phyloP scores from a whole-genome alignment of 257 asterid species.

The Solanum tarijense region DNA sequence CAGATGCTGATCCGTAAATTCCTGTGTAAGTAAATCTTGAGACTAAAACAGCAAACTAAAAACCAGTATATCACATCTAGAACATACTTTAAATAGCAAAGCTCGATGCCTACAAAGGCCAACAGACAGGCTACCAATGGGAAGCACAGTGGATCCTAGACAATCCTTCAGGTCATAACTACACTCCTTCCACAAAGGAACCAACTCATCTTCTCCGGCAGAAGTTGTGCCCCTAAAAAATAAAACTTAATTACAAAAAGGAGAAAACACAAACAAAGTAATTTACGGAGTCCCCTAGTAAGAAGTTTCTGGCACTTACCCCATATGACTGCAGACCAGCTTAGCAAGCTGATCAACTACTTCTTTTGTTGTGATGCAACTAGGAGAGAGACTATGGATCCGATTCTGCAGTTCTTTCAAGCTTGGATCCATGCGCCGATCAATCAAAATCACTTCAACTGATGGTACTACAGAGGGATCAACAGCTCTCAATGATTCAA shows the following conservation, averaged over 20 bases:
- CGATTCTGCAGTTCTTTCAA: conserved; percentile 77
- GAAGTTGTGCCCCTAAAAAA: conserved; percentile 54
- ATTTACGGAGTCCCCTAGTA: neutral
- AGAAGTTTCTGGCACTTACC: conserved; percentile 48
- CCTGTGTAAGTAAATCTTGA: neutral
- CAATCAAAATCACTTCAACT: conserved; percentile 72
- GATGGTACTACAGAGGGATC: conserved; percentile 52
- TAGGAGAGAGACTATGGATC: conserved; percentile 40
- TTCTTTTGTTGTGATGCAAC: conserved; percentile 54
- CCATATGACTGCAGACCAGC: conserved; percentile 91
- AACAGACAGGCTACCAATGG: conserved; percentile 65
- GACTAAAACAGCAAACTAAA: neutral
- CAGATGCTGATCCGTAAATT: neutral
- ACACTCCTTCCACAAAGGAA: conserved; percentile 69
- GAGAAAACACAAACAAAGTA: neutral
- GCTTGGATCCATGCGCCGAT: conserved; percentile 64
- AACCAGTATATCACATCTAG: neutral
- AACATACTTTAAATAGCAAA: conserved; percentile 78
- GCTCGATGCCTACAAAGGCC: conserved; percentile 92
- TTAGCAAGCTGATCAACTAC: conserved; percentile 91
- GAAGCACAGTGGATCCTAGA: conserved; percentile 73
- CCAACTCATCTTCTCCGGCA: conserved; percentile 57
- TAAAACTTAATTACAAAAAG: conserved; percentile 19
- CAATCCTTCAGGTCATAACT: conserved; percentile 77
- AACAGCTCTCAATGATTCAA: conserved; percentile 61